A percentile compares a stretch with the other conserved stretches of the same genome.
phyloP scores from a whole-genome alignment of 441 rosid species.

The Euphorbia celastroides region DNA sequence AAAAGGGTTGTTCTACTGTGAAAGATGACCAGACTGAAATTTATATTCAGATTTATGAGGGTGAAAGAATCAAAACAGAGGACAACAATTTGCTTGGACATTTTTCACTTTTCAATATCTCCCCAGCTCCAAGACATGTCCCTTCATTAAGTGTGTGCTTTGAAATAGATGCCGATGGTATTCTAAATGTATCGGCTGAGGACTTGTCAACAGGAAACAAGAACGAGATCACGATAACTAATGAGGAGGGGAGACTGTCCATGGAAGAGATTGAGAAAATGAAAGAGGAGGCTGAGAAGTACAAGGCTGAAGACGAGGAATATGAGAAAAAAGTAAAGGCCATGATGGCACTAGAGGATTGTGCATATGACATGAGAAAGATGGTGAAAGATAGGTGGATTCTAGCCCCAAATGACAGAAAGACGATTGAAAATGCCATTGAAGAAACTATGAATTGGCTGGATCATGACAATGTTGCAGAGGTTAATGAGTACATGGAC shows the following conservation, averaged over 20 bases:
- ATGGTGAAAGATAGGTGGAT: constrained; percentile 65
- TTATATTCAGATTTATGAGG: constrained; percentile 68
- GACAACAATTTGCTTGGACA: constrained; percentile 78
- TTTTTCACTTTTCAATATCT: constrained; percentile 65
- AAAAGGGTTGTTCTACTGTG: constrained; percentile 51
- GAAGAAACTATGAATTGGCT: constrained; percentile 59
- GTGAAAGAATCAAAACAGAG: constrained; percentile 58
- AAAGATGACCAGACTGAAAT: constrained; percentile 72
- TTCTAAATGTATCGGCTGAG: constrained; percentile 70
- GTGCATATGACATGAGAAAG: constrained; percentile 67
- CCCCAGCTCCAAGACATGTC: constrained; percentile 68
- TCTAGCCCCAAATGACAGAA: constrained; percentile 44
- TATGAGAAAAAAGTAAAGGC: constrained; percentile 70
- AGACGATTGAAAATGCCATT: constrained; percentile 56
- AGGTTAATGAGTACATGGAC: constrained; percentile 65
- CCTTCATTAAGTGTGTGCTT: constrained; percentile 66
- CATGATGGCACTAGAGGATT: constrained; percentile 57
- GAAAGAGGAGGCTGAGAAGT: constrained; percentile 73
- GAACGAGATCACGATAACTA: constrained; percentile 70
- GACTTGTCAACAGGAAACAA: constrained; percentile 75
- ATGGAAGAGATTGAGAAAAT: constrained; percentile 58
- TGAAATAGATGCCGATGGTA: constrained; percentile 69
- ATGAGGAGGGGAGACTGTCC: constrained; percentile 68
- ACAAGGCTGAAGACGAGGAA: constrained; percentile 63
- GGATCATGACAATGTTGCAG: constrained; percentile 58